These are phyloP conservation scores for Aureoboletus auriporus DNA, from an alignment of 768 basidiomycete species.

Conservation along the genomic window DNA sequence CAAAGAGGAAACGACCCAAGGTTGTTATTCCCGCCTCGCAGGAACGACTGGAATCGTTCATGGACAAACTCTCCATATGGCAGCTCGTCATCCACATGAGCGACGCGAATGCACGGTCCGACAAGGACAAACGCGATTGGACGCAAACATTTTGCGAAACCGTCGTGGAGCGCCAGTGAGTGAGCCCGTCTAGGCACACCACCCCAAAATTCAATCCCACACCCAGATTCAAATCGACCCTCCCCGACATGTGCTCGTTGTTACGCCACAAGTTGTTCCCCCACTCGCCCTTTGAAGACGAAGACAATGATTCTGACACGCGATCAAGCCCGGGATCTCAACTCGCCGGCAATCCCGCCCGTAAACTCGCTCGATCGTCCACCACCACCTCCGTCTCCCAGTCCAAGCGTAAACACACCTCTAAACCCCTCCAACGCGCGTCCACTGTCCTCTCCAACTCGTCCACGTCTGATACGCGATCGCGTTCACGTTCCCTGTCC, in stretches of 20 bases:
- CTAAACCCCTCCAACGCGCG: slow-evolving; percentile 22
- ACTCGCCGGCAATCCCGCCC: not conserved
- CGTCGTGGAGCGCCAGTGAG: slow-evolving; percentile 61
- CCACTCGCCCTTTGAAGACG: slow-evolving; percentile 55
- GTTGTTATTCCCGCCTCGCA: slow-evolving; percentile 30
- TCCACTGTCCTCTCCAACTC: slow-evolving; percentile 16
- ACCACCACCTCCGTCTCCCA: slow-evolving; percentile 4
- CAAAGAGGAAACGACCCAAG: slow-evolving; percentile 30
- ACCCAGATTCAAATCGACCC: slow-evolving; percentile 49
- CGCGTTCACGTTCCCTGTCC: slow-evolving; percentile 61
- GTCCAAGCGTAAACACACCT: slow-evolving; percentile 6
- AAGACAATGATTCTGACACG: slow-evolving; percentile 20
- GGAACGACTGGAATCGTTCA: slow-evolving; percentile 64
- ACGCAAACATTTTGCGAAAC: slow-evolving; percentile 68
- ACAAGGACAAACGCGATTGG: slow-evolving; percentile 55
- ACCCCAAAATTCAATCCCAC: not conserved
- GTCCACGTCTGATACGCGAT: slow-evolving; percentile 27
- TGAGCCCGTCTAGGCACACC: not conserved
- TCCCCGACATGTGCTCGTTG: slow-evolving; percentile 53
- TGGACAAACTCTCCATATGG: slow-evolving; percentile 80
- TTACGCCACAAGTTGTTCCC: slow-evolving; percentile 68
- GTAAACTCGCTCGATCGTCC: slow-evolving; percentile 12
- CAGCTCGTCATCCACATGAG: slow-evolving; percentile 50
- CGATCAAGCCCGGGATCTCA: slow-evolving; percentile 12
- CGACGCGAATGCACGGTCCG: slow-evolving; percentile 22